A percentile compares a stretch with the other conserved stretches of the same genome.
These are phyloP conservation scores for Ceratocystis eucalypticola DNA, from an alignment of 2,329 filamentous ascomycete genomes.

Conservation along the genomic window DNA sequence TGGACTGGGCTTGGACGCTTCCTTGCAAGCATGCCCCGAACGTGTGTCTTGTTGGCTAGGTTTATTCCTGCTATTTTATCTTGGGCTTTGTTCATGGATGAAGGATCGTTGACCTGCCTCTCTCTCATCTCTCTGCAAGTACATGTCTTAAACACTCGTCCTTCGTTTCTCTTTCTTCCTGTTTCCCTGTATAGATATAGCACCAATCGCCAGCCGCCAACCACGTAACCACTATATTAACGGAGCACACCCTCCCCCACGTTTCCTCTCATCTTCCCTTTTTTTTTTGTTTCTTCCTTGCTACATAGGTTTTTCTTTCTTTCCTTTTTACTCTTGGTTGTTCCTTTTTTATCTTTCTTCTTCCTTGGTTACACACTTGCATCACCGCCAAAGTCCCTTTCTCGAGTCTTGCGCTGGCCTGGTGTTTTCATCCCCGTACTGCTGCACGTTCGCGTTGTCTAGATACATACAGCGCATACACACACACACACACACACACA, in stretches of 20 bases:
- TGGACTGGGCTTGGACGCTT: neutral
- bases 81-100: neutral
- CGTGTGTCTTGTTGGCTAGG: no score
- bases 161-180: neutral
- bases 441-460: neutral
- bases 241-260: neutral
- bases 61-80: constrained; percentile 5
- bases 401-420: neutral
- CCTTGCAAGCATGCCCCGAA: no score
- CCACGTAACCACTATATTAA: constrained; percentile 9
- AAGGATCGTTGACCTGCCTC: neutral
- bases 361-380: neutral
- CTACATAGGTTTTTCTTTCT: neutral
- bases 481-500: neutral
- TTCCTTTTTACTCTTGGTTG: neutral
- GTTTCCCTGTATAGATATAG: neutral
- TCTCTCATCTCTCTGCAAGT: no score
- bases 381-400: neutral
- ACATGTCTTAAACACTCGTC: neutral
- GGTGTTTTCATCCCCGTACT: neutral
- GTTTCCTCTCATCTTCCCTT: neutral
- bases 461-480: no score
- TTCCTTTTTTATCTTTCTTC: neutral
- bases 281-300: neutral
- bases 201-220: neutral